phyloP scores from a whole-genome alignment of 2,329 filamentous ascomycete species.

The Cladophialophora yegresii region DNA sequence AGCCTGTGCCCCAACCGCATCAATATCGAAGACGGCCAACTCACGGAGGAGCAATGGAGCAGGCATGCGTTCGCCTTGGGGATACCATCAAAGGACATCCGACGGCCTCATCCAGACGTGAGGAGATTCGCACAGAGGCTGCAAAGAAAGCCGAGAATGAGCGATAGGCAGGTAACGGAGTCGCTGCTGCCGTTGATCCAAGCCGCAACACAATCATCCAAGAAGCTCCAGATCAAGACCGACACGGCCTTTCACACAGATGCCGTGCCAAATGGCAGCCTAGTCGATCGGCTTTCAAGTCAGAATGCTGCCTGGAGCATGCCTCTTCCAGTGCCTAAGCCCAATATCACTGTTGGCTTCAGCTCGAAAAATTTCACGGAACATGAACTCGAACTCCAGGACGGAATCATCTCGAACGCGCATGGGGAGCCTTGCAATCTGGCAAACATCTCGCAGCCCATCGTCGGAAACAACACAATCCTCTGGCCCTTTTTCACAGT shows the following conservation, averaged over 20 bases:
- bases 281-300: constrained; percentile 6
- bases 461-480: constrained; percentile 5
- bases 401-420: constrained; percentile 27
- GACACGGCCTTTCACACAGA: constrained; percentile 22
- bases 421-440: constrained; percentile 27
- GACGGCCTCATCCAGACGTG: constrained; percentile 16
- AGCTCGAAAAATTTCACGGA: constrained; percentile 20
- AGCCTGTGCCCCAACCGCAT: constrained; percentile 24
- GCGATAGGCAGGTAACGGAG: constrained; percentile 17
- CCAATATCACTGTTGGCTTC: constrained; percentile 28
- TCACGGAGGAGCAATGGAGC: constrained; percentile 25
- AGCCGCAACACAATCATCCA: constrained; percentile 18
- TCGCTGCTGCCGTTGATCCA: constrained; percentile 20
- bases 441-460: constrained; percentile 28
- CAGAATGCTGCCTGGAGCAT: constrained; percentile 15
- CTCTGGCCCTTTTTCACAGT: constrained; percentile 34
- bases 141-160: constrained; percentile 17
- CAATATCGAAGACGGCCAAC: constrained; percentile 9
- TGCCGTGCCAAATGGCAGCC: constrained; percentile 19
- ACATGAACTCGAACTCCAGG: constrained; percentile 26
- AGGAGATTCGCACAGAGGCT: constrained; percentile 26
- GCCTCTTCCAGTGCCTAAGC: constrained; percentile 25
- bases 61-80: constrained; percentile 27
- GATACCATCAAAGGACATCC: constrained; percentile 21
- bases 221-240: constrained; percentile 19